These are phyloP conservation scores for Allium fistulosum DNA, from an alignment of 106 monocot genomes.

Conservation along the genomic window DNA sequence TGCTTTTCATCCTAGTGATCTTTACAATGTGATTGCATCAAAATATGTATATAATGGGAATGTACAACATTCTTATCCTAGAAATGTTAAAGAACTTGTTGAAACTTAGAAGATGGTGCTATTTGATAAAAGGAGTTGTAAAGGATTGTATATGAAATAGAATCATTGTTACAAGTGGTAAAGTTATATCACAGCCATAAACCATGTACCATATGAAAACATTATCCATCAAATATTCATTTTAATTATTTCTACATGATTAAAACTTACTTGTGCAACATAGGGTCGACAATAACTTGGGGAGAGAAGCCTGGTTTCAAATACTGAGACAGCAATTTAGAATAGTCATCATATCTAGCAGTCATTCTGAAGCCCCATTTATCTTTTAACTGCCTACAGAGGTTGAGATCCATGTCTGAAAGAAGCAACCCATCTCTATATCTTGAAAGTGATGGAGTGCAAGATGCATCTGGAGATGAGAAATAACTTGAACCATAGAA, in stretches of 20 bases:
- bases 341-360: slow-evolving; percentile 76
- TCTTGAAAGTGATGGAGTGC: slow-evolving; percentile 77
- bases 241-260: slow-evolving; percentile 3
- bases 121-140: not conserved
- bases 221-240: no score
- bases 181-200: slow-evolving; percentile 20
- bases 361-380: slow-evolving; percentile 98
- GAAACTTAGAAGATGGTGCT: not conserved
- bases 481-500: slow-evolving; percentile 91
- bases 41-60: slow-evolving; percentile 19
- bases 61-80: slow-evolving; percentile 26
- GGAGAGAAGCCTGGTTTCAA: slow-evolving; percentile 57
- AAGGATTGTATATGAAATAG: no score
- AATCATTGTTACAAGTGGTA: no score
- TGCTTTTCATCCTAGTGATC: slow-evolving; percentile 44
- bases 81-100: slow-evolving; percentile 32
- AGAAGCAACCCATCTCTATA: slow-evolving; percentile 68
- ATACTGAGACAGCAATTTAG: slow-evolving; percentile 40
- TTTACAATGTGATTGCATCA: slow-evolving; percentile 25
- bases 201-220: not conserved
- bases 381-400: slow-evolving; percentile 85
- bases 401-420: slow-evolving; percentile 89
- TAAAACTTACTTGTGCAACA: slow-evolving; percentile 23
- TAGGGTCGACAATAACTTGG: slow-evolving; percentile 72
- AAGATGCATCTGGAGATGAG: slow-evolving; percentile 81